A percentile compares a stretch with the other conserved stretches of the same genome.
Evolutionary conservation across 2,329 filamentous ascomycete species (phyloP).

Genomic region (Penicillium sp.): DNA sequence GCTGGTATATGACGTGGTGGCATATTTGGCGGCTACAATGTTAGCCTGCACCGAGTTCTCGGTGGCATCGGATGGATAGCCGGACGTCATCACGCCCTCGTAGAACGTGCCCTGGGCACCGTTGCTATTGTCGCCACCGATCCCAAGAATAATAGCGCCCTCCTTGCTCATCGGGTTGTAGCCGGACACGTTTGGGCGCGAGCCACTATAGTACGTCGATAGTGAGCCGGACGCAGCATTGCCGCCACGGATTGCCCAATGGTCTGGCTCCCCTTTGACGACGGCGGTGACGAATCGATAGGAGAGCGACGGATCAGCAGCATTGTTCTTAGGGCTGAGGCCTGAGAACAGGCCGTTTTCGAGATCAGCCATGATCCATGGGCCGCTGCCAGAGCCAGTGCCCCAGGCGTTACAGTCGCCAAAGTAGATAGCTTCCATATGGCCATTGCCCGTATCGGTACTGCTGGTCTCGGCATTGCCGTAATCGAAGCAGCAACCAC

Average conservation of each 20-base stretch:
- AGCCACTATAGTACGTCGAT: conserved; percentile 57
- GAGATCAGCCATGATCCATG: conserved; percentile 65
- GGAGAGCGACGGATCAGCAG: conserved; percentile 49
- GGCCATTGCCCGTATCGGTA: conserved; percentile 54
- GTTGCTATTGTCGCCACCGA: conserved; percentile 62
- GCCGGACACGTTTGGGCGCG: conserved; percentile 47
- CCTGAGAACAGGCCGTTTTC: conserved; percentile 64
- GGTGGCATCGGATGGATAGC: conserved; percentile 56
- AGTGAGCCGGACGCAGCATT: conserved; percentile 52
- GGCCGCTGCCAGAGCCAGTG: conserved; percentile 53
- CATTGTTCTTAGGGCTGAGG: conserved; percentile 43
- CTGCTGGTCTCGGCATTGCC: conserved; percentile 54
- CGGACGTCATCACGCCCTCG: conserved; percentile 60
- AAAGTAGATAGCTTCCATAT: conserved; percentile 67
- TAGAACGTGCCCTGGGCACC: conserved; percentile 59
- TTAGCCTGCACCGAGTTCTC: conserved; percentile 57
- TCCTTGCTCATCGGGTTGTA: conserved; percentile 62
- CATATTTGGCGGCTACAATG: conserved; percentile 57
- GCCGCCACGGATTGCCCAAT: conserved; percentile 57
- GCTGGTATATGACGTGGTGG: conserved; percentile 43
- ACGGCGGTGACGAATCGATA: conserved; percentile 54
- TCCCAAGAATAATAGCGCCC: conserved; percentile 63
- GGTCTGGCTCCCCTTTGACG: conserved; percentile 53
- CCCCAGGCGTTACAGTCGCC: conserved; percentile 55
- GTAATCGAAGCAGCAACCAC: conserved; percentile 49